phyloP scores from a whole-genome alignment of 2,329 filamentous ascomycete genomes.

The Scleromitrula shiraiana region DNA sequence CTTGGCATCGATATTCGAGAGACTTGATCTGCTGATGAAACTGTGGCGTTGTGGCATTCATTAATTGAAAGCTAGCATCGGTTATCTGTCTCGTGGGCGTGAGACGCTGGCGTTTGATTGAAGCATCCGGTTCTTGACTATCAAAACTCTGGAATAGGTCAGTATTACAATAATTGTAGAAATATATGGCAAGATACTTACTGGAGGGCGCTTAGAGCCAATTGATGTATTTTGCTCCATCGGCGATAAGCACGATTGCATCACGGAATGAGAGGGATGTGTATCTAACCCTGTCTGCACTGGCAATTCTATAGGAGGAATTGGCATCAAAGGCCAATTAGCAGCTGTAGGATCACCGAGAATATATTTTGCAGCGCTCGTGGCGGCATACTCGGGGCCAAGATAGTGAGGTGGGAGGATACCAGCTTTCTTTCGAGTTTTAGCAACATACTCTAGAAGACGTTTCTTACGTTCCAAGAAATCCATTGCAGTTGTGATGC shows the following conservation, averaged over 20 bases:
- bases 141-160: conserved; percentile 4
- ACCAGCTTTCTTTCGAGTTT: conserved; percentile 20
- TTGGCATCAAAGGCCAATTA: conserved; percentile 19
- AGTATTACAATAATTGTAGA: not conserved
- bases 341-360: conserved; percentile 2
- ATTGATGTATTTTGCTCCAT: not conserved
- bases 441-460: conserved; percentile 21
- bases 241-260: conserved; percentile 5
- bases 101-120: conserved; percentile 3
- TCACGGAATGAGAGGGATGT: not conserved
- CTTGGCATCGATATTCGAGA: conserved; percentile 39
- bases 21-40: conserved; percentile 36
- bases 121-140: not conserved
- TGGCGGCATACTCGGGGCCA: conserved; percentile 21
- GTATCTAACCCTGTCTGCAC: not conserved
- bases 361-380: conserved; percentile 20
- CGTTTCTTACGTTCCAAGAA: conserved; percentile 15
- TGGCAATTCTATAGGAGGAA: conserved; percentile 14
- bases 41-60: conserved; percentile 29
- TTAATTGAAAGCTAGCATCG: not conserved
- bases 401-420: conserved; percentile 8
- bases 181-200: not conserved
- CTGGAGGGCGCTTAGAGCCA: conserved; percentile 11
- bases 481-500: conserved; percentile 16
- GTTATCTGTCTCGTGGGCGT: conserved; percentile 2